Conservation (phyloP, 805 yeast species). For the Kazachstania taianensis region DNA sequence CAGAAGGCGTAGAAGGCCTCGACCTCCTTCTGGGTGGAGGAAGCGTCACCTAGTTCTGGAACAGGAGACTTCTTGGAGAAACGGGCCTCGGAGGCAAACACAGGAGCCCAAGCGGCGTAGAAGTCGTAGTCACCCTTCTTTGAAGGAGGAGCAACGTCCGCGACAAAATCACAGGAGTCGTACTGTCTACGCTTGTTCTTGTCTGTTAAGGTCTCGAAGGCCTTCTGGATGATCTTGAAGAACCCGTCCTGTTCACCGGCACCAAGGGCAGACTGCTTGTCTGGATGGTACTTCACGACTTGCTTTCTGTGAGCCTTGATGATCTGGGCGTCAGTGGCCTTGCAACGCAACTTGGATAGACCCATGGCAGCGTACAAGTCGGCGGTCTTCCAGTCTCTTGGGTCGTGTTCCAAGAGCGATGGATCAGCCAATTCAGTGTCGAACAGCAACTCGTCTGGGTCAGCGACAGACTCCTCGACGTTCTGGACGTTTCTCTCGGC, state of each 20-base stretch:
- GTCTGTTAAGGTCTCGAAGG: constrained; percentile 82
- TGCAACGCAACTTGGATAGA: constrained; percentile 79
- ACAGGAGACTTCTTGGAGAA: constrained; percentile 88
- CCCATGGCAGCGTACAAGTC: constrained; percentile 96
- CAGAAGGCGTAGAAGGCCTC: constrained; percentile 86
- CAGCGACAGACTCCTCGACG: constrained; percentile 50
- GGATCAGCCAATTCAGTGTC: constrained; percentile 60
- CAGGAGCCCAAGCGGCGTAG: constrained; percentile 86
- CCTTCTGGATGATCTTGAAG: constrained; percentile 96
- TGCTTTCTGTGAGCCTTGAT: constrained; percentile 95
- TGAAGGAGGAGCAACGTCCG: constrained; percentile 82
- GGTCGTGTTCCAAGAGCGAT: constrained; percentile 76
- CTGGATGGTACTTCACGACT: constrained; percentile 96
- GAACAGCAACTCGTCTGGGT: constrained; percentile 44
- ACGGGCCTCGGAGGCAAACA: constrained; percentile 81
- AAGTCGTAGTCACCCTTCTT: constrained; percentile 71
- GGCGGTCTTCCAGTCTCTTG: constrained; percentile 96
- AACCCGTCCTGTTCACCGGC: constrained; percentile 93
- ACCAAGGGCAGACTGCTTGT: constrained; percentile 80
- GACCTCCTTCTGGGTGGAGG: constrained; percentile 67
- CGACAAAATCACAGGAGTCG: constrained; percentile 88
- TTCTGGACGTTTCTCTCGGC: constrained; percentile 76
- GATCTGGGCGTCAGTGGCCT: constrained; percentile 85
- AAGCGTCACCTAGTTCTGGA: constrained; percentile 64
- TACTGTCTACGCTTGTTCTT: constrained; percentile 81